Percentiles rank a stretch among this genome's conserved stretches.
phyloP scores from a whole-genome alignment of 2,329 filamentous ascomycete genomes.

The Paraphoma sp. region DNA sequence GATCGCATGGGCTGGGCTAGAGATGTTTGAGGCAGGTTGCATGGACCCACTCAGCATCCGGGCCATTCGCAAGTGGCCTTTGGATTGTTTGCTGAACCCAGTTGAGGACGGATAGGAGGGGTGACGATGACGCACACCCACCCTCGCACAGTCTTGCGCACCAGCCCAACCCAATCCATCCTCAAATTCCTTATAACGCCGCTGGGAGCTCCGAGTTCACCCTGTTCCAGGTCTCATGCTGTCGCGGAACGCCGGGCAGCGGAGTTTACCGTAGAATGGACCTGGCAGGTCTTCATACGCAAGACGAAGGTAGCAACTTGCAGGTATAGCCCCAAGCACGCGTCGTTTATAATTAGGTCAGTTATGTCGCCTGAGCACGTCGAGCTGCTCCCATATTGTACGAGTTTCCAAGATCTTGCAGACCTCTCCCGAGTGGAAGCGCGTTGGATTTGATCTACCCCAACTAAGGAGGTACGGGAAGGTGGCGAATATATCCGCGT shows the following conservation, averaged over 20 bases:
- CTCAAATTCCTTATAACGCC: background rate
- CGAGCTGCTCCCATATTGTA: slow-evolving; percentile 1
- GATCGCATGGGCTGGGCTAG: slow-evolving; percentile 92
- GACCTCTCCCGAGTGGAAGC: slow-evolving; percentile 1
- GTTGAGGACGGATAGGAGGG: slow-evolving; percentile 22
- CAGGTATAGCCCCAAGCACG: too few relatives aligned
- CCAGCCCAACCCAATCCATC: background rate
- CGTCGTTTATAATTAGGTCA: slow-evolving; percentile 5
- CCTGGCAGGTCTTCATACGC: too few relatives aligned
- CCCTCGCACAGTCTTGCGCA: too few relatives aligned
- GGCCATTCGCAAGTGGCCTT: slow-evolving; percentile 47
- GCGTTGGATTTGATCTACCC: background rate
- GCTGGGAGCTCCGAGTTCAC: too few relatives aligned
- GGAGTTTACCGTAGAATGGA: too few relatives aligned
- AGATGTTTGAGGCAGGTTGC: slow-evolving; percentile 85
- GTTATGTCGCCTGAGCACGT: background rate
- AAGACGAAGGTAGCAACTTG: too few relatives aligned
- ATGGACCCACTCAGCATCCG: slow-evolving; percentile 34
- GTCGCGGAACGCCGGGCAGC: too few relatives aligned
- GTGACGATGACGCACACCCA: too few relatives aligned
- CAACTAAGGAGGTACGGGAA: slow-evolving; percentile 1
- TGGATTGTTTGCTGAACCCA: slow-evolving; percentile 39
- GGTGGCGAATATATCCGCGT: slow-evolving; percentile 18
- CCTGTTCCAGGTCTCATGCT: too few relatives aligned
- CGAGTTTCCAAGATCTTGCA: background rate